A percentile compares a stretch with the other conserved stretches of the same genome.
These are phyloP conservation scores for Solanum arcanum DNA, from an alignment of 257 asterid species.

Conservation along the genomic window DNA sequence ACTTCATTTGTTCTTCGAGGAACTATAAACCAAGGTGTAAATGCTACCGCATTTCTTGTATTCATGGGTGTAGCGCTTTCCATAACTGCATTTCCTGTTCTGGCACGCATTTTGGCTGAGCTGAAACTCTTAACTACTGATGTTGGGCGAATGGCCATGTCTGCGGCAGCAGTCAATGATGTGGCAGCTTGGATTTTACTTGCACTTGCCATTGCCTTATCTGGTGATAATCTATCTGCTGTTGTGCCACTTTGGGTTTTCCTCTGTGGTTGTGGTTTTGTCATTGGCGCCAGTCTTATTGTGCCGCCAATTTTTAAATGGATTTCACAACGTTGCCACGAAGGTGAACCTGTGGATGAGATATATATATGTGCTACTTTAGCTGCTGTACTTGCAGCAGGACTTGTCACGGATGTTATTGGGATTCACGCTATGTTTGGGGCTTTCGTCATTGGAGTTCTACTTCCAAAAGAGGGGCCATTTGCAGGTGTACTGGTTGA, in stretches of 20 bases:
- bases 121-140: conserved; percentile 73
- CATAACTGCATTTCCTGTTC: conserved; percentile 77
- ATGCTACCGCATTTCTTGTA: conserved; percentile 37
- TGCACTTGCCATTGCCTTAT: conserved; percentile 64
- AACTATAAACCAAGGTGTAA: conserved; percentile 39
- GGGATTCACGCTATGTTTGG: conserved; percentile 94
- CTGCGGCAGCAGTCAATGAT: conserved; percentile 84
- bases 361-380: conserved; percentile 48
- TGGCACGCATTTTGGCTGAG: conserved; percentile 81
- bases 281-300: conserved; percentile 17
- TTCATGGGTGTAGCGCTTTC: conserved; percentile 91
- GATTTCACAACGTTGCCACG: conserved; percentile 46
- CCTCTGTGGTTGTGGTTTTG: conserved; percentile 45
- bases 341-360: conserved; percentile 76
- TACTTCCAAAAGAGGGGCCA: conserved; percentile 77
- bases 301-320: conserved; percentile 48
- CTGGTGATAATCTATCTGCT: conserved; percentile 47
- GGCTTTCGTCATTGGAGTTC: conserved; percentile 71
- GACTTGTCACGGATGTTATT: conserved; percentile 53
- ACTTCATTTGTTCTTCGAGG: conserved; percentile 40
- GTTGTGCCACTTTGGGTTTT: conserved; percentile 59
- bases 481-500: conserved; percentile 66
- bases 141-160: conserved; percentile 74
- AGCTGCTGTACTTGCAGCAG: conserved; percentile 63
- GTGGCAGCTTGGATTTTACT: conserved; percentile 82